Conservation (phyloP, 2,329 filamentous ascomycete genomes). For the Colletotrichum musae region DNA sequence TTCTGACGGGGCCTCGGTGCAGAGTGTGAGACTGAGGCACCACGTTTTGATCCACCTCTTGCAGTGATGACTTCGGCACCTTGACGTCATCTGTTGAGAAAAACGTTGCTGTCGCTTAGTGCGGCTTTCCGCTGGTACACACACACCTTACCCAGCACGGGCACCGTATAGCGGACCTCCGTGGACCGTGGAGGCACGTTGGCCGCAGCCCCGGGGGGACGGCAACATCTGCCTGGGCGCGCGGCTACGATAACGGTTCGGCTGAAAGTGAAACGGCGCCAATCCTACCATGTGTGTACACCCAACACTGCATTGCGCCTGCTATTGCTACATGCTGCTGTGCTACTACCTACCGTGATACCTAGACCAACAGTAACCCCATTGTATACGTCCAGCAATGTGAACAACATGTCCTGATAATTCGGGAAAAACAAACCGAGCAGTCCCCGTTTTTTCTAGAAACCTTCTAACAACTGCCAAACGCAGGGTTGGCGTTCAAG, state of each 20-base stretch:
- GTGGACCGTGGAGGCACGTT: no score
- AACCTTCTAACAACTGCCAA: constrained; percentile 11
- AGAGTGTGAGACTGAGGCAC: constrained; percentile 3
- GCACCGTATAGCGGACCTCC: not conserved
- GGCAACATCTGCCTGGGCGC: not conserved
- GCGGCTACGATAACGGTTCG: constrained; percentile 5
- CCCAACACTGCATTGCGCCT: no score
- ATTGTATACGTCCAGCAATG: no score
- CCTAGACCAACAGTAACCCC: no score
- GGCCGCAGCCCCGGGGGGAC: no score
- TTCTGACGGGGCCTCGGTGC: constrained; percentile 12
- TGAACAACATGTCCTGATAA: not conserved
- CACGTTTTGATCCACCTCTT: constrained; percentile 32
- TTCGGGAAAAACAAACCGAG: constrained; percentile 31
- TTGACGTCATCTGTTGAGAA: constrained; percentile 28
- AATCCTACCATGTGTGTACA: not conserved
- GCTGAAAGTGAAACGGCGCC: constrained; percentile 27
- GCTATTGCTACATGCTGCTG: no score
- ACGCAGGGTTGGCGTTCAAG: constrained; percentile 4
- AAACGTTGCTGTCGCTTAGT: constrained; percentile 27
- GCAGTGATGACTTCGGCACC: constrained; percentile 2
- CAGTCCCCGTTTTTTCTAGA: constrained; percentile 8
- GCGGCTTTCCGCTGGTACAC: constrained; percentile 29
- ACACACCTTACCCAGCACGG: constrained; percentile 37
- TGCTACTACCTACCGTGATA: no score